Conservation (phyloP, 1,139 yeast species). For the Eremothecium cymbalariae region DNA sequence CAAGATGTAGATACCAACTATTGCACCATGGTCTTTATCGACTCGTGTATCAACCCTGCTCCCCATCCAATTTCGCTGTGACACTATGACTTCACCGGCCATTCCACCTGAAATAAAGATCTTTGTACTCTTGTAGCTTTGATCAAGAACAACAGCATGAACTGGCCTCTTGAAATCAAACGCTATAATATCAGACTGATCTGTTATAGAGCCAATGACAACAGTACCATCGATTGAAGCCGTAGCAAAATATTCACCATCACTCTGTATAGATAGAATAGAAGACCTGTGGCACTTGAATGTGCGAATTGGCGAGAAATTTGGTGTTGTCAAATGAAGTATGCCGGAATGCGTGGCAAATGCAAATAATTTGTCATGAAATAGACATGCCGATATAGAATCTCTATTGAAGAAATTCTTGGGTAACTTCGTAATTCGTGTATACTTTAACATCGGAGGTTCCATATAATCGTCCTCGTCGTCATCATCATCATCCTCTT, state of each 20-base stretch:
- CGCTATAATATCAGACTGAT: constrained; percentile 58
- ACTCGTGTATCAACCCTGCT: constrained; percentile 60
- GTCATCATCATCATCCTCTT: constrained; percentile 33
- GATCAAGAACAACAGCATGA: constrained; percentile 76
- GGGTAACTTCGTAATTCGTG: constrained; percentile 59
- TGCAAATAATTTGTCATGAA: constrained; percentile 52
- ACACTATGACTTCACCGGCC: constrained; percentile 71
- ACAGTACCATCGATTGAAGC: constrained; percentile 94
- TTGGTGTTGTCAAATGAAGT: constrained; percentile 56
- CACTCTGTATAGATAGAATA: constrained; percentile 60
- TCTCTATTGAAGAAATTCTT: constrained; percentile 61
- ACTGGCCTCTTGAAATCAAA: constrained; percentile 84
- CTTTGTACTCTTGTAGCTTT: constrained; percentile 51
- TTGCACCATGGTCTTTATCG: constrained; percentile 60
- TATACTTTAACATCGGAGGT: constrained; percentile 71
- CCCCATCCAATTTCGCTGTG: constrained; percentile 82
- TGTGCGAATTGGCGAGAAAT: constrained; percentile 54
- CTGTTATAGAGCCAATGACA: constrained; percentile 62
- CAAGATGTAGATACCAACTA: constrained; percentile 53
- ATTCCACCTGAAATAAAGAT: constrained; percentile 84
- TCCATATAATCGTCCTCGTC: constrained; percentile 45
- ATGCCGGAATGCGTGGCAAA: constrained; percentile 90
- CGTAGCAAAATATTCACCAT: constrained; percentile 68
- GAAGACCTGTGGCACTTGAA: constrained; percentile 84
- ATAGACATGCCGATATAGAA: constrained; percentile 62